Evolutionary conservation across 352 stramenopile species (phyloP).

Genomic region (Pythium utonaiense): DNA sequence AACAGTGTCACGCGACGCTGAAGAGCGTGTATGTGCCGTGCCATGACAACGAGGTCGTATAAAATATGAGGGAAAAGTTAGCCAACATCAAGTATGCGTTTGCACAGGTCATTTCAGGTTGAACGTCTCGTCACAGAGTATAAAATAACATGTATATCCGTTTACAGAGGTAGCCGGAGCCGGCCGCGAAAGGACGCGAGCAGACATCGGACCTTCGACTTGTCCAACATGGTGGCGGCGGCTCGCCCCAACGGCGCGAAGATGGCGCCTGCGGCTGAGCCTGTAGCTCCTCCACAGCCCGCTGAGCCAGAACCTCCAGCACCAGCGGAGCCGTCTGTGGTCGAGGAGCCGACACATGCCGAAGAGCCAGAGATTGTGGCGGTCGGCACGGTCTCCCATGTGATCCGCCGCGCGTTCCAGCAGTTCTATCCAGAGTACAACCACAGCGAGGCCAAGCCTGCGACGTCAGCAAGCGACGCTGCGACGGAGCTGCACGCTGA

Average conservation of each 20-base stretch:
- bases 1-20: no score
- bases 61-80: constrained; percentile 11
- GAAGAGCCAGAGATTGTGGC: constrained; percentile 62
- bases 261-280: neutral
- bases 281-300: constrained; percentile 1
- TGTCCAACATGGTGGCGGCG: constrained; percentile 5
- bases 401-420: constrained; percentile 70
- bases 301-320: constrained; percentile 1
- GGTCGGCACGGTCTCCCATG: constrained; percentile 66
- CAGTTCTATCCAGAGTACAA: constrained; percentile 37
- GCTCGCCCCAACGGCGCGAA: neutral
- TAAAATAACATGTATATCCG: constrained; percentile 2
- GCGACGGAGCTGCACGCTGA: neutral
- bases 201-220: neutral
- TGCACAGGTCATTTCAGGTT: neutral
- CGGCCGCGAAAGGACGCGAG: constrained; percentile 21
- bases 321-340: constrained; percentile 2
- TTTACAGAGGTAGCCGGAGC: constrained; percentile 16
- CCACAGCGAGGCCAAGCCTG: neutral
- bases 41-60: constrained; percentile 3
- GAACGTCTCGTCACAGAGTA: neutral
- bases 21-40: neutral
- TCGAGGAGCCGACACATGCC: neutral
- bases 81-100: neutral
- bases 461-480: neutral